Conservation (phyloP, 176 grass and related monocot genomes). For the Oryza meyeriana region DNA sequence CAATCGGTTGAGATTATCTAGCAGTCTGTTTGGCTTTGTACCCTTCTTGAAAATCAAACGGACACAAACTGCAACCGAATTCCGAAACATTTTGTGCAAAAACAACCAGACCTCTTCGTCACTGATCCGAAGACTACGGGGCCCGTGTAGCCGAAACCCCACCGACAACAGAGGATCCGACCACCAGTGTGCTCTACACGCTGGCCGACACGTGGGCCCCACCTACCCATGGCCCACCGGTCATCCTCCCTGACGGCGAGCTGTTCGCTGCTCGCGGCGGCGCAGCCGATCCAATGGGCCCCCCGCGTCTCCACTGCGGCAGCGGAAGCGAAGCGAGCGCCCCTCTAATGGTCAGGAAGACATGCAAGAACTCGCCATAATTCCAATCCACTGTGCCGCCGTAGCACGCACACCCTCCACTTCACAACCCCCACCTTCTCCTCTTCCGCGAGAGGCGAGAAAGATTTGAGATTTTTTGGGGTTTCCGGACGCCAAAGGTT, state of each 20-base stretch:
- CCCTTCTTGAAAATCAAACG: background rate
- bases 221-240: fast-evolving
- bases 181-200: background rate
- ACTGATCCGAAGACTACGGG: background rate
- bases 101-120: background rate
- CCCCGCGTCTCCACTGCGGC: slow-evolving; percentile 3
- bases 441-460: slow-evolving; percentile 7
- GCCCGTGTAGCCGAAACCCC: background rate
- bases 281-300: slow-evolving; percentile 19
- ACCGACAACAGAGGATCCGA: slow-evolving; percentile 25
- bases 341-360: slow-evolving; percentile 19
- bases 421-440: background rate
- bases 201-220: background rate
- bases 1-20: background rate
- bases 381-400: slow-evolving; percentile 40
- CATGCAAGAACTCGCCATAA: slow-evolving; percentile 39
- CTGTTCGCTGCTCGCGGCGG: slow-evolving; percentile 6
- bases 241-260: background rate
- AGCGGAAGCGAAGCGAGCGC: background rate
- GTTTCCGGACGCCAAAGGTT: background rate
- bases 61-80: background rate
- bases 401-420: background rate
- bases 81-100: background rate
- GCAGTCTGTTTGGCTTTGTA: background rate
- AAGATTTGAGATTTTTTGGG: background rate